phyloP scores from a whole-genome alignment of 345 rosid genomes.

The Linum tenue region DNA sequence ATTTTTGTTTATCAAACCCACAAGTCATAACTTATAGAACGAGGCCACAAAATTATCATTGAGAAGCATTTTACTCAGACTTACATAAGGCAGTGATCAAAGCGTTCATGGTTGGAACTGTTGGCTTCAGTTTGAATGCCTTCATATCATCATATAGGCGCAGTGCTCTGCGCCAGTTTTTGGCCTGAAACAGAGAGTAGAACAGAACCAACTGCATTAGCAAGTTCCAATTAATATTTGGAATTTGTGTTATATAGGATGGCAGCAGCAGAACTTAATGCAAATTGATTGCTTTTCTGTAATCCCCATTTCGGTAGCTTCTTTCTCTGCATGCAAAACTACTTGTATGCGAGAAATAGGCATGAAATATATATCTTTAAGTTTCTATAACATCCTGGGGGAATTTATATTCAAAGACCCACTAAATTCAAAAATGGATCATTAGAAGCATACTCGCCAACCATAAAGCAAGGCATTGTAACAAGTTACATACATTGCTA shows the following conservation, averaged over 20 bases:
- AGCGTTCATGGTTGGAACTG: slow-evolving; percentile 79
- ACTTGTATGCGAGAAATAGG: no score
- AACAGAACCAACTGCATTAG: background rate
- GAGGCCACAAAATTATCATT: background rate
- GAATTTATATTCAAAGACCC: no score
- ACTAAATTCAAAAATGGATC: background rate
- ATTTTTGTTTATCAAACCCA: background rate
- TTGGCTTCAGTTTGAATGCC: slow-evolving; percentile 52
- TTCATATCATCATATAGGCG: slow-evolving; percentile 66
- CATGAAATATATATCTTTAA: no score
- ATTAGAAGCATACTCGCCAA: background rate
- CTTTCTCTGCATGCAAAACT: no score
- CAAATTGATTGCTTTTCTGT: background rate
- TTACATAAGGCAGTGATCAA: slow-evolving; percentile 82
- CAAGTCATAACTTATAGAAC: background rate
- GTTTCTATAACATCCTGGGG: no score
- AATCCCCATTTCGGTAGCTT: background rate
- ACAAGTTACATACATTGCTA: slow-evolving; percentile 57
- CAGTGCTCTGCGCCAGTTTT: slow-evolving; percentile 81
- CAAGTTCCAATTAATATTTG: background rate
- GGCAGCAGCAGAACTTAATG: no score
- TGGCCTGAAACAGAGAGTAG: slow-evolving; percentile 40
- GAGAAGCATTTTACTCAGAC: slow-evolving; percentile 18
- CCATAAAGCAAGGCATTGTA: slow-evolving; percentile 3
- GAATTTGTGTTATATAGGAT: no score